A percentile compares a stretch with the other conserved stretches of the same genome.
Evolutionary conservation across 2,329 filamentous ascomycete species (phyloP).

Genomic region (Gliomastix tumulicola): DNA sequence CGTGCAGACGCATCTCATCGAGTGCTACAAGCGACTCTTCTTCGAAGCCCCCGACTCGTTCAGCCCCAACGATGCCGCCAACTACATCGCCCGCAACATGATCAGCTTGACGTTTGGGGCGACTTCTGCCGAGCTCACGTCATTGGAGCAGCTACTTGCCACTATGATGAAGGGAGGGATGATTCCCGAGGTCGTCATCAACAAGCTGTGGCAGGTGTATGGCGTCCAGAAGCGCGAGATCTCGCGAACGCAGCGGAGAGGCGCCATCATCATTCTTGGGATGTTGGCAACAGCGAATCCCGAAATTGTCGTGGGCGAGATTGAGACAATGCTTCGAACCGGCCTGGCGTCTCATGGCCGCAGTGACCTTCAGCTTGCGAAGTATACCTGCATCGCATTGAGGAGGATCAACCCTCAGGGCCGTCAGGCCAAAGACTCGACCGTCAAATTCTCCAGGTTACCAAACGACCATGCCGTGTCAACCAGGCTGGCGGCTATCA

Average conservation of each 20-base stretch:
- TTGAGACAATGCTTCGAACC: constrained; percentile 88
- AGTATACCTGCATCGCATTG: constrained; percentile 91
- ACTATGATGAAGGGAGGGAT: constrained; percentile 96
- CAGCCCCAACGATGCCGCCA: constrained; percentile 81
- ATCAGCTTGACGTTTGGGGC: constrained; percentile 96
- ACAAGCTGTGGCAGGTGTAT: constrained; percentile 97
- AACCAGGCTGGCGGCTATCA: constrained; percentile 71
- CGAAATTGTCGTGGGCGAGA: constrained; percentile 88
- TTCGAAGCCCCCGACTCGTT: constrained; percentile 92
- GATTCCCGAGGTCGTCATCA: constrained; percentile 77
- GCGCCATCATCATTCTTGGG: constrained; percentile 90
- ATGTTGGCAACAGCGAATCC: constrained; percentile 94
- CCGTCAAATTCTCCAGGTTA: constrained; percentile 65
- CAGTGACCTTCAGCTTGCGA: constrained; percentile 79
- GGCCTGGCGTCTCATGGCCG: constrained; percentile 77
- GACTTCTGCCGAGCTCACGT: constrained; percentile 90
- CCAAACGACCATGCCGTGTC: constrained; percentile 90
- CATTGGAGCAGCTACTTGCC: constrained; percentile 85
- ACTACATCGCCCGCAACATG: constrained; percentile 97
- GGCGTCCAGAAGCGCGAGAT: constrained; percentile 91
- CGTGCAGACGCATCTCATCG: constrained; percentile 91
- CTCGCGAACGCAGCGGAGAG: constrained; percentile 81
- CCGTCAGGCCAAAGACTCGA: constrained; percentile 68
- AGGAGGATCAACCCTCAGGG: constrained; percentile 83
- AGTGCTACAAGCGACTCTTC: constrained; percentile 92